Percentiles rank a stretch among this genome's conserved stretches.
Evolutionary conservation across 345 rosid genomes (phyloP).

Genomic region (Populus davidiana): DNA sequence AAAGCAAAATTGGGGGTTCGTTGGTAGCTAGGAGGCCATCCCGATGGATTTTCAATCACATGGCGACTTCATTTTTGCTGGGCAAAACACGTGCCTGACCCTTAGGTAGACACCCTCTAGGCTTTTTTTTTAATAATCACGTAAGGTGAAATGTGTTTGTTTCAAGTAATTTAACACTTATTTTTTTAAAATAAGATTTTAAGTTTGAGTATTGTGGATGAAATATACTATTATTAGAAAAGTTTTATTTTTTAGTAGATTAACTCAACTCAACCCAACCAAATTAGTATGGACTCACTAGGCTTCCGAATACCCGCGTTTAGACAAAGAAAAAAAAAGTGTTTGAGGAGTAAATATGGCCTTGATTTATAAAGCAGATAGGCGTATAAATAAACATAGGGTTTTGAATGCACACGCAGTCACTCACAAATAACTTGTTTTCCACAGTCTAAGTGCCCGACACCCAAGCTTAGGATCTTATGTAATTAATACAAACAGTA

Average conservation of each 20-base stretch:
- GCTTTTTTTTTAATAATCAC: neutral
- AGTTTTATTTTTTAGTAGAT: no score
- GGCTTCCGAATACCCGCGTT: no score
- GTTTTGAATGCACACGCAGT: neutral
- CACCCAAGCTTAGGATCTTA: neutral
- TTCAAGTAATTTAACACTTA: no score
- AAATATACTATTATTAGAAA: no score
- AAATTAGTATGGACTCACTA: no score
- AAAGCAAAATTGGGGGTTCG: neutral
- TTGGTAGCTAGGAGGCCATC: neutral
- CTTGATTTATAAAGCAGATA: neutral
- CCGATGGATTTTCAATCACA: neutral
- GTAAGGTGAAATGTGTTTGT: neutral
- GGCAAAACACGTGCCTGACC: neutral
- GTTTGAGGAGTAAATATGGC: no score
- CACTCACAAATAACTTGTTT: neutral
- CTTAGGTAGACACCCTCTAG: neutral
- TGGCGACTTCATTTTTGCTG: neutral
- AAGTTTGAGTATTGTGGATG: no score
- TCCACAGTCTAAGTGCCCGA: neutral
- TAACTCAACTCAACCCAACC: no score
- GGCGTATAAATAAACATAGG: neutral
- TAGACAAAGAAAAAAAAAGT: no score
- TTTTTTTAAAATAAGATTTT: no score
- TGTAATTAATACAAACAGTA: neutral